phyloP scores from a whole-genome alignment of 441 rosid species.

The Mallotus japonicus region DNA sequence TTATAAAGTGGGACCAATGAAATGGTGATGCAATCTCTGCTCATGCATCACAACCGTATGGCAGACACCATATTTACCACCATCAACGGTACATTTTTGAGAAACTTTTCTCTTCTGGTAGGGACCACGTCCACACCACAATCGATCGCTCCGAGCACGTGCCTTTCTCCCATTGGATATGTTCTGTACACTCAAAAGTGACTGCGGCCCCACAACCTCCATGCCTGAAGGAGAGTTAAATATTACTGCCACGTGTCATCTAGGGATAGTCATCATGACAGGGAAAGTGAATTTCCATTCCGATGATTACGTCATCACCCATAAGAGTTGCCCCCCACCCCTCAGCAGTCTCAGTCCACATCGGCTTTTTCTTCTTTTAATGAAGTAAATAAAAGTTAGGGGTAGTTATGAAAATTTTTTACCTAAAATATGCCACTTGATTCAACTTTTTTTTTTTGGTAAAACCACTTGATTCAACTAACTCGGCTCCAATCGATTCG shows the following conservation, averaged over 20 bases:
- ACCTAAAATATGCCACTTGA: no score
- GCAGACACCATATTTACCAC: constrained; percentile 59
- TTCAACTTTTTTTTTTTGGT: no score
- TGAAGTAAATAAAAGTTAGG: background rate
- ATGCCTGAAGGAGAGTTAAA: constrained; percentile 37
- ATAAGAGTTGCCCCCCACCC: constrained; percentile 3
- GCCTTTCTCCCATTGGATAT: background rate
- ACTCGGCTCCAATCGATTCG: no score
- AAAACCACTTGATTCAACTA: no score
- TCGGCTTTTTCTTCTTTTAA: constrained; percentile 7
- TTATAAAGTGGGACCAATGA: no score
- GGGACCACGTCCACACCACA: constrained; percentile 21
- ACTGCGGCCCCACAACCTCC: constrained; percentile 30
- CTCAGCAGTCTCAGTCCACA: constrained; percentile 12
- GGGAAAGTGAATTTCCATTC: constrained; percentile 24
- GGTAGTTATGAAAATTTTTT: no score
- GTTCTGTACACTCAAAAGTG: background rate
- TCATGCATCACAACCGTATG: constrained; percentile 40
- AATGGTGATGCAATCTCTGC: constrained; percentile 23
- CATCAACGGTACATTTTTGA: constrained; percentile 50
- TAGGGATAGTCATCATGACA: constrained; percentile 38
- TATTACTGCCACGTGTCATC: constrained; percentile 34
- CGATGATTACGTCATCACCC: constrained; percentile 33
- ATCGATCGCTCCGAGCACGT: constrained; percentile 14
- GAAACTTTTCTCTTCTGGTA: constrained; percentile 5